phyloP scores from a whole-genome alignment of 1,284 basidiomycete species.

The Vanrija pseudolonga region DNA sequence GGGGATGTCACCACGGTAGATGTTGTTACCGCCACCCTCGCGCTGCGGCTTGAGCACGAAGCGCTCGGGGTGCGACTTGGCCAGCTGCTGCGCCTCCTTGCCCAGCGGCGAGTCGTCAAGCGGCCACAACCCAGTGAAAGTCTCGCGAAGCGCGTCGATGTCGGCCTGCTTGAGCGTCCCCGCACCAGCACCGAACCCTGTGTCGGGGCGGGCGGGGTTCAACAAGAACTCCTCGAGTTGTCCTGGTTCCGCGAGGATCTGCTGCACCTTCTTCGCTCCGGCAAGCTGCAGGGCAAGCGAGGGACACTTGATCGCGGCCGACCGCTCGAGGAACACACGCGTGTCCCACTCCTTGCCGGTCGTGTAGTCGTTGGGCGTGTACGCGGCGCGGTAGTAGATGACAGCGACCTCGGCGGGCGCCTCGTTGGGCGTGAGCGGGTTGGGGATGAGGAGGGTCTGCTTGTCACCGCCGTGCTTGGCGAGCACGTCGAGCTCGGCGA shows the following conservation, averaged over 20 bases:
- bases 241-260: slow-evolving; percentile 72
- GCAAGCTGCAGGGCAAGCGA: slow-evolving; percentile 86
- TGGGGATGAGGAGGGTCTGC: slow-evolving; percentile 53
- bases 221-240: slow-evolving; percentile 69
- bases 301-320: slow-evolving; percentile 88
- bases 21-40: slow-evolving; percentile 95
- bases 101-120: slow-evolving; percentile 51
- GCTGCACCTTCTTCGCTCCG: slow-evolving; percentile 93
- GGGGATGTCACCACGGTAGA: slow-evolving; percentile 82
- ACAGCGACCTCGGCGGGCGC: slow-evolving; percentile 66
- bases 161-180: slow-evolving; percentile 49
- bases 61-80: slow-evolving; percentile 55
- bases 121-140: slow-evolving; percentile 76
- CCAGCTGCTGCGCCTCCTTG: slow-evolving; percentile 55
- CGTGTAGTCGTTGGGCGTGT: slow-evolving; percentile 78
- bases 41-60: slow-evolving; percentile 94
- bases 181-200: slow-evolving; percentile 47
- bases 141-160: slow-evolving; percentile 58
- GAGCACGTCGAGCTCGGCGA: slow-evolving; percentile 60
- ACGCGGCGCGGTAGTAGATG: slow-evolving; percentile 84
- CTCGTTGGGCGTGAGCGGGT: slow-evolving; percentile 35
- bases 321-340: slow-evolving; percentile 71
- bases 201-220: slow-evolving; percentile 33
- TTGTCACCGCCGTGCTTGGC: slow-evolving; percentile 54
- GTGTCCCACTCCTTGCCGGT: slow-evolving; percentile 62